Evolutionary conservation across 768 basidiomycete genomes (phyloP), one percentile per base, ranked within the genome.

Genomic region (Mycena indigotica): DNA sequence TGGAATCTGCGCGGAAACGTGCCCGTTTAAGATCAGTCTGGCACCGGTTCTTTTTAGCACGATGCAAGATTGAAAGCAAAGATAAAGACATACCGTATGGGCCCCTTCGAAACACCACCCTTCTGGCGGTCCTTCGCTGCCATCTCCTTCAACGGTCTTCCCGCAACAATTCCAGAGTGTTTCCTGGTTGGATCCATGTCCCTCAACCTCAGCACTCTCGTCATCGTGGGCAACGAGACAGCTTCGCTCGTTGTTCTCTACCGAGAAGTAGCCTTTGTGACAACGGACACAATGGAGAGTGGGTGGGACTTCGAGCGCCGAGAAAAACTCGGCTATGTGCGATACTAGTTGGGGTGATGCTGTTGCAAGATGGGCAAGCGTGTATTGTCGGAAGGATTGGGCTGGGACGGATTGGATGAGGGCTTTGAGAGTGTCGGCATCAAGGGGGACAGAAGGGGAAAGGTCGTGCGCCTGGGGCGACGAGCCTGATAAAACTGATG

Each of bases 101-200:
- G 80, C 82, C 3, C 90, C 90, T 69, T 92, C 89, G 65, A 91
- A 92, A 65, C 90, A 93, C 89, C 89, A 93, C 1, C 90, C 91
- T 67, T 91, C 88, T 1, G 90, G 91, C 1, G 91, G 90, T 0
- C 90, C 90, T 74, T 87, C 87, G 60, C 89, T 87, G 1, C 91
- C 90, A 61, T 87, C 84, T 0, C 90, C 90, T 24, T 89, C 85
- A 5, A 85, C 86, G 0, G 82, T 86, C 65, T 80, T 77, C 6
- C 82, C 87, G 69, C 90, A 93, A 72, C 91, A 93, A 2, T 81
- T 83, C 82, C 84, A 93, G 2, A 85, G 73, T 0, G 90, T 79
- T 72, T 83, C 78, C 56, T 79, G 80, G 50, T 73, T 68, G 2
- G 72, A 72, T 3, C 76, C 72, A 1, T 87, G 77, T 28, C 86